A percentile compares a stretch with the other conserved stretches of the same genome.
phyloP scores from a whole-genome alignment of 805 yeast species.

The Cyberlindnera americana region DNA sequence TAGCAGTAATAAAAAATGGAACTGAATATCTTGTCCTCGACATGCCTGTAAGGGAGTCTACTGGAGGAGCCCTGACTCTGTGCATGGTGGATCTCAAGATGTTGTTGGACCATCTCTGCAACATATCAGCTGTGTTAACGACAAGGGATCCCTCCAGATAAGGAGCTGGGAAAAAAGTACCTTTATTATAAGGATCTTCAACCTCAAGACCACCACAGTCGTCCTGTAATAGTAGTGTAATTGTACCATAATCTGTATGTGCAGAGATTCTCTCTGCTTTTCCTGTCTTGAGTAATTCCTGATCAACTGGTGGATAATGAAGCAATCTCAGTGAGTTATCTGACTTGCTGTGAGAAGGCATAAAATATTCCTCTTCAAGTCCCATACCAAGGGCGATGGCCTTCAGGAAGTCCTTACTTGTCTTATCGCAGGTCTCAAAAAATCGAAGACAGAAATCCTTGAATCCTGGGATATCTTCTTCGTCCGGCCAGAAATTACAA shows the following conservation, averaged over 20 bases:
- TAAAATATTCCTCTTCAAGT: slow-evolving; percentile 16
- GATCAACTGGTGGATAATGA: slow-evolving; percentile 5
- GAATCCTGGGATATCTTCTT: slow-evolving; percentile 22
- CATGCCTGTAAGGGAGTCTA: slow-evolving; percentile 10
- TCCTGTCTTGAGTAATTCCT: slow-evolving; percentile 2
- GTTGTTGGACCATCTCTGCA: slow-evolving; percentile 11
- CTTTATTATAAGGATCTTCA: slow-evolving; percentile 9
- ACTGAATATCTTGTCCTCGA: slow-evolving; percentile 11
- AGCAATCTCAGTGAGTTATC: slow-evolving; percentile 4
- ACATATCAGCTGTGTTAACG: slow-evolving; percentile 8
- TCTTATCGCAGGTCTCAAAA: slow-evolving; percentile 11
- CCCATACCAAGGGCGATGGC: slow-evolving; percentile 23
- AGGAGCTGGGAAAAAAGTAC: slow-evolving; percentile 9
- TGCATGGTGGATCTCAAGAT: slow-evolving; percentile 10
- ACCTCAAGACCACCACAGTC: slow-evolving; percentile 16
- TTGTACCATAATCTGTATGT: slow-evolving; percentile 10
- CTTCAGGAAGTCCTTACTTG: slow-evolving; percentile 15
- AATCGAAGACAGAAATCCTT: slow-evolving; percentile 16
- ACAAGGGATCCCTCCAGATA: slow-evolving; percentile 7
- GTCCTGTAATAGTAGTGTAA: slow-evolving; percentile 7
- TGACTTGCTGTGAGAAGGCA: slow-evolving; percentile 11
- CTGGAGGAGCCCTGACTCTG: slow-evolving; percentile 14
- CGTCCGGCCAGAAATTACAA: slow-evolving; percentile 27
- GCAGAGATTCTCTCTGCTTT: slow-evolving; percentile 8
- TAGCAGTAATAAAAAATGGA: slow-evolving; percentile 7